These are phyloP conservation scores for Heterobasidion annosum DNA, from an alignment of 1,284 basidiomycete genomes.

Conservation along the genomic window DNA sequence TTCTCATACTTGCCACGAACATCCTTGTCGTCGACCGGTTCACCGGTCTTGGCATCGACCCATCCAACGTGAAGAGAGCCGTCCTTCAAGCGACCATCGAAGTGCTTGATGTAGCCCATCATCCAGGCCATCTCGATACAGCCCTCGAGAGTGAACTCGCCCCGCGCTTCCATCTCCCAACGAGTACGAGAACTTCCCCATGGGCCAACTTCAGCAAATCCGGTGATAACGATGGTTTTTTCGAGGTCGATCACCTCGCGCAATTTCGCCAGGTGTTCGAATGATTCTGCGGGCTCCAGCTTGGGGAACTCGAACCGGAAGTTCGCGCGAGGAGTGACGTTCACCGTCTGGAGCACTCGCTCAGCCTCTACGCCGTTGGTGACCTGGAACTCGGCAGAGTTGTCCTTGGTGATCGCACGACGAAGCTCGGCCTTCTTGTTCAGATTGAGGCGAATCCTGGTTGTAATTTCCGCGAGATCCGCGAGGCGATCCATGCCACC, in stretches of 20 bases:
- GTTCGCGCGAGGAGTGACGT: conserved; percentile 93
- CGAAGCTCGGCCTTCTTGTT: conserved; percentile 84
- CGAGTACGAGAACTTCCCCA: conserved; percentile 98
- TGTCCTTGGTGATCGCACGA: conserved; percentile 89
- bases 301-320: conserved; percentile 93
- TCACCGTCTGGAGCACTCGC: conserved; percentile 85
- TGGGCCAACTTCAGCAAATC: conserved; percentile 97
- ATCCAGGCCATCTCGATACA: conserved; percentile 99
- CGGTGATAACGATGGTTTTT: conserved; percentile 89
- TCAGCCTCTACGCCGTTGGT: conserved; percentile 91
- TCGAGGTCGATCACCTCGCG: conserved; percentile 90
- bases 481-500: conserved; percentile 97
- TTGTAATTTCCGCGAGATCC: conserved; percentile 88
- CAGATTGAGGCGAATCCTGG: conserved; percentile 74
- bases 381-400: conserved; percentile 90
- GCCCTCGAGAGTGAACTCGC: conserved; percentile 92
- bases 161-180: conserved; percentile 98
- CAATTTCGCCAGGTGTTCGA: conserved; percentile 70
- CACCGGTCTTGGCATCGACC: conserved; percentile 92
- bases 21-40: conserved; percentile 99
- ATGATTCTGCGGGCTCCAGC: conserved; percentile 57
- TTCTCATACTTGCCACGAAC: conserved; percentile 91
- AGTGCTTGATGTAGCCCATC: conserved; percentile 98
- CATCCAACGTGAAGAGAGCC: conserved; percentile 93
- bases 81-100: conserved; percentile 92